These are phyloP conservation scores for Calonectria pauciramosa DNA, from an alignment of 2,329 filamentous ascomycete species.

Conservation along the genomic window DNA sequence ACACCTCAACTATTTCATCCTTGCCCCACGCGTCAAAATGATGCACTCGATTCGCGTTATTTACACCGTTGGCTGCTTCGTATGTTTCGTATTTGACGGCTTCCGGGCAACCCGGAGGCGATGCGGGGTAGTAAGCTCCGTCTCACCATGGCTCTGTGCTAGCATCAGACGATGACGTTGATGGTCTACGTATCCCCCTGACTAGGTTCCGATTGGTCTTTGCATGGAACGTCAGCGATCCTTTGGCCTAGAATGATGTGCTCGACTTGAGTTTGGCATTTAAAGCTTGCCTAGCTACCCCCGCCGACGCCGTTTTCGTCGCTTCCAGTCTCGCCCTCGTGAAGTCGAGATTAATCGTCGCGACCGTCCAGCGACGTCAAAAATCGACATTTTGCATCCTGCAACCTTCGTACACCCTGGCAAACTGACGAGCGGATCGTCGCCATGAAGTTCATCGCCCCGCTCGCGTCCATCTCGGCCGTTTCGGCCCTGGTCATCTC, in stretches of 20 bases:
- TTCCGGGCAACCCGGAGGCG: constrained; percentile 2
- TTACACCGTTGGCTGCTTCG: not conserved
- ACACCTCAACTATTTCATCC: not conserved
- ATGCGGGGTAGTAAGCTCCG: not conserved
- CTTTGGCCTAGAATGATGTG: not conserved
- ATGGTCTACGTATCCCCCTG: not conserved
- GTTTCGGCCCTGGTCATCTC: constrained; percentile 39
- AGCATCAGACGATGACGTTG: constrained; percentile 15
- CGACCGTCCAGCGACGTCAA: not conserved
- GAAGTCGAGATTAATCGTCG: not conserved
- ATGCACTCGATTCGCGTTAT: not conserved
- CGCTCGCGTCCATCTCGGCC: constrained; percentile 38
- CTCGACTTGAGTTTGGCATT: constrained; percentile 6
- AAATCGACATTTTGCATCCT: not conserved
- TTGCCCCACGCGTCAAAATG: not conserved
- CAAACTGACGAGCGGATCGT: not conserved
- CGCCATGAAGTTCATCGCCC: constrained; percentile 37
- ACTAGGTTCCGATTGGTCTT: constrained; percentile 15
- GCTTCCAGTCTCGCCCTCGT: not conserved
- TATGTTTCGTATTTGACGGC: not conserved
- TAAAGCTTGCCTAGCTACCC: not conserved
- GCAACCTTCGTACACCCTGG: not conserved
- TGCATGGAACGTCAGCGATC: not conserved
- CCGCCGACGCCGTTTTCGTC: not conserved
- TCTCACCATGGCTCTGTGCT: not conserved